These are phyloP conservation scores for Isochrysis galbana DNA, from an alignment of 78 protist species.

Conservation along the genomic window DNA sequence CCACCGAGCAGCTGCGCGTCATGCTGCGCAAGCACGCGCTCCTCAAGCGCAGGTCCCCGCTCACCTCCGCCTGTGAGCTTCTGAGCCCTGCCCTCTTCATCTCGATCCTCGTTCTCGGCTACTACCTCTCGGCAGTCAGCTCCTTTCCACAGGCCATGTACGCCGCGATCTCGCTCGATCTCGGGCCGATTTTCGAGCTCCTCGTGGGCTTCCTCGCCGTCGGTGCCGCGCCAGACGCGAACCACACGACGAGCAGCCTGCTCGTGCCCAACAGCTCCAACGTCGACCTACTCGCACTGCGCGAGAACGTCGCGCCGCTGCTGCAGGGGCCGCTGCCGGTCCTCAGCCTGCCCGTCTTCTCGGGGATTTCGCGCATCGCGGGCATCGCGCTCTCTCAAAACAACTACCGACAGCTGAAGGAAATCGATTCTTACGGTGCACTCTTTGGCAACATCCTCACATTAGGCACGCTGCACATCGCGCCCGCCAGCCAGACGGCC, in stretches of 20 bases:
- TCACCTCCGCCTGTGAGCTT: neutral
- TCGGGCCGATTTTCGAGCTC: neutral
- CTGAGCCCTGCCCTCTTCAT: neutral
- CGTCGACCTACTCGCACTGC: neutral
- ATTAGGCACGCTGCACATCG: neutral
- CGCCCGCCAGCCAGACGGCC: neutral
- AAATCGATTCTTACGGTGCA: neutral
- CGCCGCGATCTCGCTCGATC: neutral
- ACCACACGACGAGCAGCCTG: neutral
- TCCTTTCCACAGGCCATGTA: neutral
- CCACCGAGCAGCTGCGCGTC: neutral
- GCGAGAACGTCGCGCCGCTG: neutral
- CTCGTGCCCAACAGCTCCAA: neutral
- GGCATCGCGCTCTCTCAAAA: neutral
- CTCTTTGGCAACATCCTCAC: constrained; percentile 11
- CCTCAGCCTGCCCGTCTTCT: neutral
- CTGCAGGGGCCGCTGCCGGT: neutral
- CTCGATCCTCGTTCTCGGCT: neutral
- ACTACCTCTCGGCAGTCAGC: neutral
- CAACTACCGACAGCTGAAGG: neutral
- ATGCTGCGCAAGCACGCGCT: neutral
- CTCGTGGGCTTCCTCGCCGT: neutral
- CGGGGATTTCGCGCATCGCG: neutral
- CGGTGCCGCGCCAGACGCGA: neutral
- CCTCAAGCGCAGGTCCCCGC: neutral